Evolutionary conservation across 1,284 basidiomycete species (phyloP), one percentile per base, ranked within the genome.

Genomic region (Austroboletus rostrupii): DNA sequence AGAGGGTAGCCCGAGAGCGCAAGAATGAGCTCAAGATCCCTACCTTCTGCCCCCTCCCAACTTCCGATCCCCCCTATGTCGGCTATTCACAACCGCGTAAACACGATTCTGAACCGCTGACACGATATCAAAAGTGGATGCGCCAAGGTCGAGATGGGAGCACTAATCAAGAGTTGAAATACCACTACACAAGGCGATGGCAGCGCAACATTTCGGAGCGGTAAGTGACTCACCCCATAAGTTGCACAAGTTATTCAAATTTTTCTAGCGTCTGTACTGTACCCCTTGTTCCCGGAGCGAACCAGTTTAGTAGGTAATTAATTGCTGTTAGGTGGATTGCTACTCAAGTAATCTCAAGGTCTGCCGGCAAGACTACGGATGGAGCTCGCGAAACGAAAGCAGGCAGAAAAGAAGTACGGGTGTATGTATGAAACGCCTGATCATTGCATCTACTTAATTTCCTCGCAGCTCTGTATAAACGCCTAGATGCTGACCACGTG

Each of bases 121-220:
- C 77, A 47, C 67, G 74, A 8, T 88, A 81, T 60, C 85, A 87
- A 60, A 65, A 61, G 41, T 78, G 74, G 74, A 59, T 81, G 45
- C 71, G 85, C 45, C 61, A 64, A 38, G 62, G 57, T 12, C 42
- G 16, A 39, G 56, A 65, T 16, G 64, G 50, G 52, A 43, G 28
- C 13, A 39, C 42, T 26, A 64, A 56, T 38, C 56, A 52, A 21
- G 59, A 61, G 38, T 69, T 76, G 23, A 57, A 58, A 4, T 69
- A 74, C 40, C 83, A 86, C 50, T 83, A 81, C 54, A 78, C 82
- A 0, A 67, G 57, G 21, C 57, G 66, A 37, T 81, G 73, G 60
- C 26, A 58, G 6, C 26, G 62, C 10, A 58, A 44, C 16, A 52
- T 78, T 29, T 70, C 81, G 11, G 82, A 86, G 63, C 71, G 79